phyloP scores from a whole-genome alignment of 2,329 filamentous ascomycete genomes.

The Penicillium sp. region DNA sequence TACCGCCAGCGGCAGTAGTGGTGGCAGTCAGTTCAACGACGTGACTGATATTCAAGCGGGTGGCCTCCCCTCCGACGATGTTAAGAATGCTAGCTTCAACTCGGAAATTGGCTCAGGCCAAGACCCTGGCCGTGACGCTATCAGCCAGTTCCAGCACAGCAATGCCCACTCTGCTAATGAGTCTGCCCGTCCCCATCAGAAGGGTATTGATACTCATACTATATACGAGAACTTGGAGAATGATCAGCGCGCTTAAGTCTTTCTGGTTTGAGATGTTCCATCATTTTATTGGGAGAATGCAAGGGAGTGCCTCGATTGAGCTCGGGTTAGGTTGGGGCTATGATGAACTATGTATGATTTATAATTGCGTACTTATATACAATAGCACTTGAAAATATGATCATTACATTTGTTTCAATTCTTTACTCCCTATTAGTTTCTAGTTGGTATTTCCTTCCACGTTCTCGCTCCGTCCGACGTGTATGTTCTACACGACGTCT shows the following conservation, averaged over 20 bases:
- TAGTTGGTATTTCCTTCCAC: background rate
- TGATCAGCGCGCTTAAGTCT: conserved; percentile 31
- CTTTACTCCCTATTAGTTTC: background rate
- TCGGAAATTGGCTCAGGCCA: conserved; percentile 54
- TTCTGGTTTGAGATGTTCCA: background rate
- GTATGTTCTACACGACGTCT: background rate
- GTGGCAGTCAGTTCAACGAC: conserved; percentile 24
- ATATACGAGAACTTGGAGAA: conserved; percentile 25
- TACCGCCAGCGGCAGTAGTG: conserved; percentile 28
- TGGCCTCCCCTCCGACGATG: conserved; percentile 40
- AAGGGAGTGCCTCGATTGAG: conserved; percentile 9
- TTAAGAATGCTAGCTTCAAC: conserved; percentile 52
- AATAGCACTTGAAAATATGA: conserved; percentile 6
- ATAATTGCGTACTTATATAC: conserved; percentile 11
- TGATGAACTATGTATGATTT: conserved; percentile 7
- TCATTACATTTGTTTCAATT: background rate
- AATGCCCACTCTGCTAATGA: conserved; percentile 31
- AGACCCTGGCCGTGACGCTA: conserved; percentile 54
- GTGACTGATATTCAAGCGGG: conserved; percentile 36
- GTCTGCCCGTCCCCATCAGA: conserved; percentile 27
- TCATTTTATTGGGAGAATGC: conserved; percentile 1
- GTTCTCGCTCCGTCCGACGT: background rate
- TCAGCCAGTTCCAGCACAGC: conserved; percentile 35
- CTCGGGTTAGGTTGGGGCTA: conserved; percentile 1
- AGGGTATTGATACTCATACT: conserved; percentile 24